Evolutionary conservation across 2,329 filamentous ascomycete genomes (phyloP).

Genomic region (Stagonosporopsis cucurbitacearum): DNA sequence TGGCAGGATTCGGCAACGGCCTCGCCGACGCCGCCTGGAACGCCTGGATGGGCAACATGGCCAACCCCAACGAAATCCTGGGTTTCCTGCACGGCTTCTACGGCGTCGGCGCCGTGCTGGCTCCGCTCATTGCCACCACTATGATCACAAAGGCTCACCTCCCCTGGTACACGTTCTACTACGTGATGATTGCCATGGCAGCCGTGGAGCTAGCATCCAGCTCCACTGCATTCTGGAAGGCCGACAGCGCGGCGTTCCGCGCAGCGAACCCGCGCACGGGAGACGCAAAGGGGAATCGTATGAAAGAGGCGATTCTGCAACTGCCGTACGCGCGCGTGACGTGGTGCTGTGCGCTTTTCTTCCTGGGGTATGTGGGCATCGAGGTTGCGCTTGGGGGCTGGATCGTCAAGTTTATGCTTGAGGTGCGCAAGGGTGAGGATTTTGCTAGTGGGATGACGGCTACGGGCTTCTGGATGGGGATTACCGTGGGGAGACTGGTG

Average conservation of each 20-base stretch:
- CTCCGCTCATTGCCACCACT: conserved; percentile 73
- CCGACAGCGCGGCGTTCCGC: conserved; percentile 65
- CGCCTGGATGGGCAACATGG: conserved; percentile 73
- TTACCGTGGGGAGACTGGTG: conserved; percentile 75
- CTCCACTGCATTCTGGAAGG: conserved; percentile 67
- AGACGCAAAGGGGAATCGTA: conserved; percentile 55
- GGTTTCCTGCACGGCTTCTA: conserved; percentile 77
- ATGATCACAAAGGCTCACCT: conserved; percentile 70
- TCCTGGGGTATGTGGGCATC: conserved; percentile 79
- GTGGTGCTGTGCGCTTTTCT: conserved; percentile 76
- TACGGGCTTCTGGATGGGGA: conserved; percentile 84
- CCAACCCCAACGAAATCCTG: conserved; percentile 74
- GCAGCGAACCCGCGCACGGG: conserved; percentile 55
- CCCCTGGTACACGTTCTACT: conserved; percentile 78
- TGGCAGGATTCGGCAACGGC: conserved; percentile 75
- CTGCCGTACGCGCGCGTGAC: conserved; percentile 62
- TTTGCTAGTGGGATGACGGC: conserved; percentile 78
- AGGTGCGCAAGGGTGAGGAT: conserved; percentile 69
- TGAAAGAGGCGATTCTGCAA: conserved; percentile 58
- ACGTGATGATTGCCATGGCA: conserved; percentile 70
- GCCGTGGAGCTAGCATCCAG: conserved; percentile 63
- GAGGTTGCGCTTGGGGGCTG: conserved; percentile 81
- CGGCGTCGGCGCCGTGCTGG: conserved; percentile 72
- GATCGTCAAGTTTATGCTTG: conserved; percentile 85
- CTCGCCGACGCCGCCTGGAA: conserved; percentile 65